These are phyloP conservation scores for Xylaria sp. DNA, from an alignment of 2,329 filamentous ascomycete genomes.

Conservation along the genomic window DNA sequence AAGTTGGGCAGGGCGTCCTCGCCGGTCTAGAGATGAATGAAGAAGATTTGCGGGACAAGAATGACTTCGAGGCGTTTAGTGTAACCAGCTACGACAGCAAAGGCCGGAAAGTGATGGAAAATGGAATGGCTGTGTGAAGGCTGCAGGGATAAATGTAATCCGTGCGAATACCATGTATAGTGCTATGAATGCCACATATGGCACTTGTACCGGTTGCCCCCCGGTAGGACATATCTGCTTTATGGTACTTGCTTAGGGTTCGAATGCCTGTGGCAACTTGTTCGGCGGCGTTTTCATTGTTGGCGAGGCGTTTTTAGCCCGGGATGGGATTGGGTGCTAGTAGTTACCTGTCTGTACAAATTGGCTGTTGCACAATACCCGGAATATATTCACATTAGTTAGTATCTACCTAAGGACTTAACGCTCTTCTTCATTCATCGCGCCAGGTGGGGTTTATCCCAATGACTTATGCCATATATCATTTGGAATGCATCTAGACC, in stretches of 20 bases:
- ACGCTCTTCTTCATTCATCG: no score
- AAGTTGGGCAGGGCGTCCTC: constrained; percentile 48
- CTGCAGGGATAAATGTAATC: no score
- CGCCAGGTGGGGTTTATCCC: no score
- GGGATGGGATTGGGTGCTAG: not conserved
- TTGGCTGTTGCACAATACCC: not conserved
- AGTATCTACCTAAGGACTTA: no score
- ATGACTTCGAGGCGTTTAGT: constrained; percentile 53
- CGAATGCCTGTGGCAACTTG: not conserved
- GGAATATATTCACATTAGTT: not conserved
- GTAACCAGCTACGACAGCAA: constrained; percentile 50
- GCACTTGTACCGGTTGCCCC: not conserved
- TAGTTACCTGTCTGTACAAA: not conserved
- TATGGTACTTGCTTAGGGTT: not conserved
- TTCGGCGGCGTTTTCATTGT: not conserved
- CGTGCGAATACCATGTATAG: not conserved
- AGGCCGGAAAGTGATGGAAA: constrained; percentile 49
- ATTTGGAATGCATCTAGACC: no score
- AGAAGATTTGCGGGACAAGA: constrained; percentile 47
- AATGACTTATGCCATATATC: no score
- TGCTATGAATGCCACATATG: not conserved
- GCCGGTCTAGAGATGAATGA: constrained; percentile 46
- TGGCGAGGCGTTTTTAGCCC: not conserved
- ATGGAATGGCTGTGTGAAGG: constrained; percentile 46
- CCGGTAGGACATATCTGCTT: not conserved